phyloP scores from a whole-genome alignment of 1,139 yeast genomes.

The Magnusiomyces tetraspermus region DNA sequence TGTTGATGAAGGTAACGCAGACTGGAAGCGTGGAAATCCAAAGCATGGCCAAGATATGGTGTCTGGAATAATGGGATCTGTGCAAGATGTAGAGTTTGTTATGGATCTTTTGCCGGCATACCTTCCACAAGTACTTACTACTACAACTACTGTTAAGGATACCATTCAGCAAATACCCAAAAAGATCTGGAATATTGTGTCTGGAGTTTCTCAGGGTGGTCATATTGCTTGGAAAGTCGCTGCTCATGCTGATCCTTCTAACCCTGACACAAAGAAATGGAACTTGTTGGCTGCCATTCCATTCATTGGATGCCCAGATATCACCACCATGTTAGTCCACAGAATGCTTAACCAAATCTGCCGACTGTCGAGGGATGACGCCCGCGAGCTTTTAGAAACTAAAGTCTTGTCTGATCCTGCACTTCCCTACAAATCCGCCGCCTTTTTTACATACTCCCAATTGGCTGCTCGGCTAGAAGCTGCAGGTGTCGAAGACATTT shows the following conservation, averaged over 20 bases:
- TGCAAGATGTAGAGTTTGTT: conserved; percentile 41
- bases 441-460: not conserved
- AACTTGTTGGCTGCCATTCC: conserved; percentile 11
- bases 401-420: not conserved
- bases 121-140: conserved; percentile 26
- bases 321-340: conserved; percentile 11
- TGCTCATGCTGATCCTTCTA: conserved; percentile 5
- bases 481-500: not conserved
- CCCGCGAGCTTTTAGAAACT: not conserved
- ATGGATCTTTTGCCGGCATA: conserved; percentile 43
- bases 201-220: conserved; percentile 57
- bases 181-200: conserved; percentile 33
- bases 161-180: too few species aligned
- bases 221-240: conserved; percentile 39
- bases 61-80: conserved; percentile 43
- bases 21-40: conserved; percentile 42
- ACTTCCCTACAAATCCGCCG: not conserved
- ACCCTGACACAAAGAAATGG: not conserved
- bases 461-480: not conserved
- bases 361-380: not conserved
- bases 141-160: not conserved
- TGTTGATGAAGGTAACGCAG: conserved; percentile 35
- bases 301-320: conserved; percentile 13
- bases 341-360: conserved; percentile 13
- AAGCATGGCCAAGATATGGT: conserved; percentile 49